Evolutionary conservation across 2,329 filamentous ascomycete species (phyloP).

Genomic region (Sordariomycetes sp.): DNA sequence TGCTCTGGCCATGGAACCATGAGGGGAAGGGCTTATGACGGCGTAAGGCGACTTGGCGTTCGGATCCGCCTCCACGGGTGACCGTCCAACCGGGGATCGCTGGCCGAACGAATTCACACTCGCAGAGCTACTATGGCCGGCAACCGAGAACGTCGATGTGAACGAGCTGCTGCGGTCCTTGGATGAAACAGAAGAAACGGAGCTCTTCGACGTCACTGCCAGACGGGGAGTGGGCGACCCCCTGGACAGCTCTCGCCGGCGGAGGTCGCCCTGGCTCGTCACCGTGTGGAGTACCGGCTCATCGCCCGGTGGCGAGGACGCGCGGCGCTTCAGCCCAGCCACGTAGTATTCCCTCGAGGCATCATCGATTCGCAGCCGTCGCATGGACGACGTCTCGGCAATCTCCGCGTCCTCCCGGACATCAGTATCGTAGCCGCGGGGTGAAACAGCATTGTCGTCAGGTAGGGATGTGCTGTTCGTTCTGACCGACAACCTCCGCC

Average conservation of each 20-base stretch:
- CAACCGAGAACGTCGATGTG: conserved; percentile 31
- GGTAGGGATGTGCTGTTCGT: conserved; percentile 29
- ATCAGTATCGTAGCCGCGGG: conserved; percentile 30
- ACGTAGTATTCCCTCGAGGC: conserved; percentile 25
- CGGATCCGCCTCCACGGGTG: conserved; percentile 18
- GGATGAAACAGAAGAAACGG: conserved; percentile 32
- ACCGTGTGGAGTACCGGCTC: conserved; percentile 29
- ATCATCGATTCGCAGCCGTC: conserved; percentile 39
- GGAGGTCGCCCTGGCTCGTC: conserved; percentile 27
- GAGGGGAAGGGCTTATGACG: conserved; percentile 37
- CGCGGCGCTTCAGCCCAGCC: conserved; percentile 41
- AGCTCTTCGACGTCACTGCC: conserved; percentile 31
- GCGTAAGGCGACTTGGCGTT: background rate
- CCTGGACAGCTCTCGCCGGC: conserved; percentile 34
- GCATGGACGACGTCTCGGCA: conserved; percentile 40
- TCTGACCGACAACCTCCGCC: conserved; percentile 28
- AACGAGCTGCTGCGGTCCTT: conserved; percentile 35
- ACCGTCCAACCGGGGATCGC: conserved; percentile 32
- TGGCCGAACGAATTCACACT: conserved; percentile 33
- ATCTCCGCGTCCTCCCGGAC: conserved; percentile 33
- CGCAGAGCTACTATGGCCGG: conserved; percentile 26
- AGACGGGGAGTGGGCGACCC: conserved; percentile 42
- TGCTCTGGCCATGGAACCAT: conserved; percentile 30
- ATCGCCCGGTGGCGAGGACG: conserved; percentile 41
- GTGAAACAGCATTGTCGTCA: conserved; percentile 36